Percentiles rank a stretch among this genome's conserved stretches.
Evolutionary conservation across 805 yeast species (phyloP).

Genomic region (Candida lessepsii): DNA sequence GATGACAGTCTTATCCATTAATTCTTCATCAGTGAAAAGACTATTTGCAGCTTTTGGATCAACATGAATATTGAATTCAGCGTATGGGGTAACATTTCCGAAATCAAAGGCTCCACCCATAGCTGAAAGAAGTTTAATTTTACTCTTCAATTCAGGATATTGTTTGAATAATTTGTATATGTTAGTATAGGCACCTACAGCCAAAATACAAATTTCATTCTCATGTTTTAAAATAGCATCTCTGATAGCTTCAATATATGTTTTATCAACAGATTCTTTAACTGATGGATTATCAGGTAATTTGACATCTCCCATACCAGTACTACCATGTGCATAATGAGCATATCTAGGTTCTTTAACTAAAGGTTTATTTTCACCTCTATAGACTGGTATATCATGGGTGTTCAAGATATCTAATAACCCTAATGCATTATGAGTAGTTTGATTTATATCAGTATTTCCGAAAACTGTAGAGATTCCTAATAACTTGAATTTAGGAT

Average conservation of each 20-base stretch:
- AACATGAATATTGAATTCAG: constrained; percentile 74
- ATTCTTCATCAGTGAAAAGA: constrained; percentile 47
- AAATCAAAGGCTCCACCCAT: constrained; percentile 74
- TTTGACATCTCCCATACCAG: constrained; percentile 76
- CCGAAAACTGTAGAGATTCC: constrained; percentile 82
- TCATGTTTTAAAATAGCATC: constrained; percentile 43
- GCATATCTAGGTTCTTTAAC: constrained; percentile 50
- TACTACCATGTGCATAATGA: constrained; percentile 65
- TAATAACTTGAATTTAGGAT: constrained; percentile 55
- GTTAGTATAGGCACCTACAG: constrained; percentile 80
- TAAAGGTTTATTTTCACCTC: constrained; percentile 64
- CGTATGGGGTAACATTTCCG: constrained; percentile 50
- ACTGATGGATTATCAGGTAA: constrained; percentile 52
- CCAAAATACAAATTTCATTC: constrained; percentile 58
- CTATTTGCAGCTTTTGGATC: constrained; percentile 75
- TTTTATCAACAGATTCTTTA: constrained; percentile 19
- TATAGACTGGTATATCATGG: constrained; percentile 59
- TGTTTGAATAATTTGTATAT: constrained; percentile 52
- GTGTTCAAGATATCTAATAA: constrained; percentile 57
- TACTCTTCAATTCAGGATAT: constrained; percentile 52
- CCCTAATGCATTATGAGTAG: constrained; percentile 69
- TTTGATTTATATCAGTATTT: constrained; percentile 58
- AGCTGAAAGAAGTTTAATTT: constrained; percentile 55
- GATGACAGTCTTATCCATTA: constrained; percentile 51
- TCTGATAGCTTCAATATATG: constrained; percentile 36